These are phyloP conservation scores for Pleurotus platypus DNA, from an alignment of 768 basidiomycete genomes.

Conservation along the genomic window DNA sequence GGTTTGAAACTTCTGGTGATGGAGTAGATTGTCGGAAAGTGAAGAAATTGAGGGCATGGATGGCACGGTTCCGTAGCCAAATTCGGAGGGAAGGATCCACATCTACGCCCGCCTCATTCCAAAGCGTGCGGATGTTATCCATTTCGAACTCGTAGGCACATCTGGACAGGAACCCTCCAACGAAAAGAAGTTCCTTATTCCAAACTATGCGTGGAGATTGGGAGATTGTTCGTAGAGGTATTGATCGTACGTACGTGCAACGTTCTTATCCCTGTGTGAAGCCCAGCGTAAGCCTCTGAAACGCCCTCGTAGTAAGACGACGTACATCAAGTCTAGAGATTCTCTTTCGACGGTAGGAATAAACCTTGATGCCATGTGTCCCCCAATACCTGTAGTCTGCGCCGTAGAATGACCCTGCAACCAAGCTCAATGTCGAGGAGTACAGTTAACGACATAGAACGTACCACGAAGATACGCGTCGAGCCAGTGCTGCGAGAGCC, in stretches of 20 bases:
- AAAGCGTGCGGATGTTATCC: conserved; percentile 50
- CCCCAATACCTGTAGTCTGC: conserved; percentile 83
- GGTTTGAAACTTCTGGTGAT: conserved; percentile 66
- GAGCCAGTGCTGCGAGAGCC: conserved; percentile 48
- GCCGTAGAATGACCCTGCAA: conserved; percentile 81
- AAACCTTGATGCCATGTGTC: conserved; percentile 72
- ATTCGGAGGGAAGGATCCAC: conserved; percentile 39
- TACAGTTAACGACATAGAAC: conserved; percentile 12
- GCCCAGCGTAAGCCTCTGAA: conserved; percentile 2
- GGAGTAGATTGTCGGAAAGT: conserved; percentile 88
- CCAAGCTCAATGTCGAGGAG: background rate
- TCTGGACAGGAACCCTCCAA: conserved; percentile 81
- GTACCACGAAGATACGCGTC: conserved; percentile 82
- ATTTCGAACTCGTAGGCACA: conserved; percentile 85
- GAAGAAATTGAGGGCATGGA: conserved; percentile 88
- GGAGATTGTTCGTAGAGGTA: conserved; percentile 4
- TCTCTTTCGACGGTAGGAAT: conserved; percentile 97
- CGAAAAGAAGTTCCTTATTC: conserved; percentile 86
- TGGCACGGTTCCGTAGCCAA: conserved; percentile 54
- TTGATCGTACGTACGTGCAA: conserved; percentile 49
- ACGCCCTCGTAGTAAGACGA: conserved; percentile 2
- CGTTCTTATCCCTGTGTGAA: conserved; percentile 67
- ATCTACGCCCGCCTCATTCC: conserved; percentile 45
- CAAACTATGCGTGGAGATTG: conserved; percentile 46
- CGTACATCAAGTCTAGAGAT: conserved; percentile 83